Base-by-base conservation (phyloP, 768 basidiomycete species). In the Kwoniella bestiolae region DNA sequence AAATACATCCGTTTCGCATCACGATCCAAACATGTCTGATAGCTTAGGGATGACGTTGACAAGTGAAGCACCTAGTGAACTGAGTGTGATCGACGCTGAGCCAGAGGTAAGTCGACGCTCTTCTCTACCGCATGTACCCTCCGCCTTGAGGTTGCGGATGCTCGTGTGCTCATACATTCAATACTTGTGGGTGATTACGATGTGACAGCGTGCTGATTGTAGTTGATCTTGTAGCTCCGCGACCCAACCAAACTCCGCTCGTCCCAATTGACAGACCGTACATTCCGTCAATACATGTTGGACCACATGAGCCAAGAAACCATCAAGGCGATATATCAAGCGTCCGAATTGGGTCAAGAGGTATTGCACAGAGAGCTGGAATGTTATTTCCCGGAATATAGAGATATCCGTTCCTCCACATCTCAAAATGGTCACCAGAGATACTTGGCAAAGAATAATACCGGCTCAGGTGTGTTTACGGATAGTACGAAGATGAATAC, bases 251-350 rank as follows among this genome's bases (percentile, higher is more conserved):
- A 67, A 34, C 56, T 78, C 1, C 66, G 69, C 32, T 65, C 69
- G 9, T 68, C 63, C 5, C 72, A 76, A 41, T 53, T 78, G 3
- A 72, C 70, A n/a, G 74, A 76, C 12, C 47, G 53, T 3, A 78
- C 77, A 23, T 78, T 74, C 69, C 68, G 71, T 5, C 72, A 69
- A 55, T 78, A 78, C 57, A 61, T 78, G 44, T 56, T 72, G 6
- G 77, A 78, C 53, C 60, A 78, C 44, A 72, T 76, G 68, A 73
- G 57, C 2, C 68, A 72, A 45, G 63, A 63, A 28, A 67, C 66
- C 12, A 51, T 66, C 8, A 25, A 29, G 8, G 56, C 66, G 18
- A 23, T 72, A 14, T 26, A 28, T 11, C 11, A 26, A 7, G 53
- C 52, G 7, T 23, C 32, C 11, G 53, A 62, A 16, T 29, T 26